These are phyloP conservation scores for Mucor indicus DNA, from an alignment of 371 early-diverging fungal genomes.

Conservation along the genomic window DNA sequence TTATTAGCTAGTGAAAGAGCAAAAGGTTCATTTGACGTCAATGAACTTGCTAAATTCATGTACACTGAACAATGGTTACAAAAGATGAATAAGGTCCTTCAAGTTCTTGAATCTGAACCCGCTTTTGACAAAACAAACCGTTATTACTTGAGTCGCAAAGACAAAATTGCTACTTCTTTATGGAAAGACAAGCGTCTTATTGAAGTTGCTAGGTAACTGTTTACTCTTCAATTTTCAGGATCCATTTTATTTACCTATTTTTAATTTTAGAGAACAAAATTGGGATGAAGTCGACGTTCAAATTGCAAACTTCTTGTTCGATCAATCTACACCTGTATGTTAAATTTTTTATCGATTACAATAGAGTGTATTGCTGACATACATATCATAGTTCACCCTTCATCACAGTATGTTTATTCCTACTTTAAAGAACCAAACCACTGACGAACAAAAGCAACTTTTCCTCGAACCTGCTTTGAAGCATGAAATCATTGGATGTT, in stretches of 20 bases:
- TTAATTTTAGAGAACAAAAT: constrained; percentile 35
- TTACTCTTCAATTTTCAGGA: not conserved
- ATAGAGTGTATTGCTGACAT: no score
- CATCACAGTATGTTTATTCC: constrained; percentile 79
- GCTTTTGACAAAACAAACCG: constrained; percentile 58
- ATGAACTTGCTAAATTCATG: constrained; percentile 50
- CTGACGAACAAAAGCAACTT: constrained; percentile 73
- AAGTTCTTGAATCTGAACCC: constrained; percentile 55
- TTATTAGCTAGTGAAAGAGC: constrained; percentile 58
- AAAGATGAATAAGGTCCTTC: constrained; percentile 46
- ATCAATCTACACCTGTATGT: constrained; percentile 48
- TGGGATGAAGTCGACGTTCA: constrained; percentile 41
- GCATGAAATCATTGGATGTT: constrained; percentile 81
- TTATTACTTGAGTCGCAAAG: constrained; percentile 53
- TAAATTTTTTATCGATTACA: no score
- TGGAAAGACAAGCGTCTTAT: constrained; percentile 54
- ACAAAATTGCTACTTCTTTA: constrained; percentile 45
- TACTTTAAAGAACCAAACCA: constrained; percentile 71
- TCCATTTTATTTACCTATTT: not conserved
- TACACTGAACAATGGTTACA: constrained; percentile 53
- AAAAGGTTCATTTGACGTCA: constrained; percentile 54
- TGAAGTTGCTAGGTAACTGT: constrained; percentile 41
- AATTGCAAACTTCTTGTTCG: constrained; percentile 44
- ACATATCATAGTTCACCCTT: constrained; percentile 39
- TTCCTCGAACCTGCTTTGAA: constrained; percentile 72